Evolutionary conservation across 192 early-diverging fungal species (phyloP).

Genomic region (Irineochytrium annulatum): DNA sequence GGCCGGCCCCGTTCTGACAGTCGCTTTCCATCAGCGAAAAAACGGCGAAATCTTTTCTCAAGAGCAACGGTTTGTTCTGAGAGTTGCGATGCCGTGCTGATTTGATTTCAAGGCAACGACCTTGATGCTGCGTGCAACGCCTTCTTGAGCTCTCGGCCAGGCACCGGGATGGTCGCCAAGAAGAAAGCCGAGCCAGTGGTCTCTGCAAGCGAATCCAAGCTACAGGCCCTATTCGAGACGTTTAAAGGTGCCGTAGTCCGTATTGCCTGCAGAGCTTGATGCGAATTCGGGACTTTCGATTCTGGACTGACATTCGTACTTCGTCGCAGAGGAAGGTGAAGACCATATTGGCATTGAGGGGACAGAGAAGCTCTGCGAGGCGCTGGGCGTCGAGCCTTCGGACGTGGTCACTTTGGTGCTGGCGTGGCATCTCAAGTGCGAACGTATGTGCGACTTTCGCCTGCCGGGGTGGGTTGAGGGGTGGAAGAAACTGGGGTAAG

Average conservation of each 20-base stretch:
- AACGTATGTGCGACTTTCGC: conserved; percentile 74
- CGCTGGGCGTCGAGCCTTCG: conserved; percentile 70
- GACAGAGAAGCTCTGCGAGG: conserved; percentile 61
- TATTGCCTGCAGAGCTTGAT: no score
- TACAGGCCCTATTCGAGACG: conserved; percentile 62
- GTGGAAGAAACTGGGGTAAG: conserved; percentile 58
- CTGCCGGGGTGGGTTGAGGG: conserved; percentile 68
- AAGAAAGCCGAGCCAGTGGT: conserved; percentile 12
- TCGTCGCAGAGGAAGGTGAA: conserved; percentile 50
- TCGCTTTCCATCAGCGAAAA: no score
- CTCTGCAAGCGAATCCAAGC: conserved; percentile 28
- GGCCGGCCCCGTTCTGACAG: no score
- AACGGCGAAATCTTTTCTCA: conserved; percentile 48
- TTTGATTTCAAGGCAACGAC: no score
- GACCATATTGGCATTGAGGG: conserved; percentile 71
- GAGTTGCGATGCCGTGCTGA: no score
- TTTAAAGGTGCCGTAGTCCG: no score
- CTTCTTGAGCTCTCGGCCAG: no score
- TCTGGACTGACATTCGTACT: background rate
- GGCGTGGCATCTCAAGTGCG: conserved; percentile 63
- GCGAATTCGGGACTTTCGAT: no score
- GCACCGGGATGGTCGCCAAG: no score
- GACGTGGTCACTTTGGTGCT: conserved; percentile 70
- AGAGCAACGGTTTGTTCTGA: conserved; percentile 30
- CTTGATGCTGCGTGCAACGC: conserved; percentile 61